Evolutionary conservation across 208 protist genomes (phyloP).

Genomic region (Leishmania aethiopica): DNA sequence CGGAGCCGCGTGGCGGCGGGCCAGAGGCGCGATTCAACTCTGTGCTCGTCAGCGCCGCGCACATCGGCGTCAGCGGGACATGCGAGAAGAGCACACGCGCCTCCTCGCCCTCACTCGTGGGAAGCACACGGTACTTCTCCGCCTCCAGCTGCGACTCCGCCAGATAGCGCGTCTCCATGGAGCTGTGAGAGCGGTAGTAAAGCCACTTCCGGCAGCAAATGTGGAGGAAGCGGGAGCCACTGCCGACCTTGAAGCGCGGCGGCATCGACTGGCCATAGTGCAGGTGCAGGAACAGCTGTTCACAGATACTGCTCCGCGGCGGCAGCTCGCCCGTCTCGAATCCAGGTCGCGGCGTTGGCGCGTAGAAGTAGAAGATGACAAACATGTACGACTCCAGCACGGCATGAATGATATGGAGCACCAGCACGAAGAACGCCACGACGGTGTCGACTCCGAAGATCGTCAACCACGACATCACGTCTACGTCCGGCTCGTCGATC

Average conservation of each 20-base stretch:
- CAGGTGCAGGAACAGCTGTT: slow-evolving; percentile 63
- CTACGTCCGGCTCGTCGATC: slow-evolving; percentile 67
- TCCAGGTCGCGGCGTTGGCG: slow-evolving; percentile 34
- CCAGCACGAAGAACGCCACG: slow-evolving; percentile 42
- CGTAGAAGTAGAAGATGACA: slow-evolving; percentile 69
- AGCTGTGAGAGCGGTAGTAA: slow-evolving; percentile 62
- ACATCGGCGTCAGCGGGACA: slow-evolving; percentile 15
- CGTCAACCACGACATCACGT: slow-evolving; percentile 62
- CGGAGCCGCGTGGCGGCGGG: neutral
- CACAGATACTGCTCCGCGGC: slow-evolving; percentile 55
- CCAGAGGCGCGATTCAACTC: neutral
- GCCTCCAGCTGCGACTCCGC: slow-evolving; percentile 61
- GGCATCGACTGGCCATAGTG: slow-evolving; percentile 37
- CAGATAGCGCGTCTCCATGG: slow-evolving; percentile 46
- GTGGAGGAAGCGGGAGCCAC: slow-evolving; percentile 65
- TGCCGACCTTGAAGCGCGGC: slow-evolving; percentile 45
- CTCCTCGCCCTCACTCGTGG: slow-evolving; percentile 39
- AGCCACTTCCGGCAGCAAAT: slow-evolving; percentile 54
- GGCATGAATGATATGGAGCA: slow-evolving; percentile 64
- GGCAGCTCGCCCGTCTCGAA: slow-evolving; percentile 14
- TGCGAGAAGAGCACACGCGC: slow-evolving; percentile 25
- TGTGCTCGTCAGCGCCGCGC: slow-evolving; percentile 16
- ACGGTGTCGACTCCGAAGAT: slow-evolving; percentile 57
- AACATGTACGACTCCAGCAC: slow-evolving; percentile 70
- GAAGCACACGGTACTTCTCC: slow-evolving; percentile 79